Conservation (phyloP, 2,329 filamentous ascomycete genomes). For the Penicillium hesseltinei region DNA sequence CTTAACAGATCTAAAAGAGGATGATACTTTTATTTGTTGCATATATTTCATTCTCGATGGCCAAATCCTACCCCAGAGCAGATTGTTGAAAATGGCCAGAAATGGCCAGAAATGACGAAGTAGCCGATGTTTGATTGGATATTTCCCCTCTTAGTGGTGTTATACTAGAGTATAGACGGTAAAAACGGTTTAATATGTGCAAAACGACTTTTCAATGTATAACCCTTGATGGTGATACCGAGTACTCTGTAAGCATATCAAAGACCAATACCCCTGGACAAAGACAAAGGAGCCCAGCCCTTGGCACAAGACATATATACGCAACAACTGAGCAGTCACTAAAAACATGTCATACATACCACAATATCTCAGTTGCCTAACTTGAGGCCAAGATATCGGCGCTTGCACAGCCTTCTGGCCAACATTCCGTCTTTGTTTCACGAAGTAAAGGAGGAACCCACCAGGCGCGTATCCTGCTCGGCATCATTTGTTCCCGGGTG, state of each 20-base stretch:
- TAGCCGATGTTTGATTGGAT: neutral
- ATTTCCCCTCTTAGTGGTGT: neutral
- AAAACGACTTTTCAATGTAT: neutral
- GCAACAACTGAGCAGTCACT: neutral
- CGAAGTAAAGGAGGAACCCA: neutral
- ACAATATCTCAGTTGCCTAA: slow-evolving; percentile 1
- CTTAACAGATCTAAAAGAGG: neutral
- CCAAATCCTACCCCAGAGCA: neutral
- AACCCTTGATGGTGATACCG: neutral
- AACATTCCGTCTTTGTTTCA: neutral
- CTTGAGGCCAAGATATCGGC: neutral
- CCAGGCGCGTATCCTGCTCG: neutral
- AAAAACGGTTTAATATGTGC: neutral
- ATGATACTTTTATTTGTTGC: neutral
- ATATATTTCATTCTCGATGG: neutral
- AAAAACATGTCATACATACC: neutral
- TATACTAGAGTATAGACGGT: neutral
- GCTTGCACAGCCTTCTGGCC: neutral
- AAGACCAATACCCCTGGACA: neutral
- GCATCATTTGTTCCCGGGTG: neutral
- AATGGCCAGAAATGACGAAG: neutral
- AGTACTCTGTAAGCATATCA: neutral
- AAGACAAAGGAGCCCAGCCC: neutral
- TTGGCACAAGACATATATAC: slow-evolving; percentile 1
- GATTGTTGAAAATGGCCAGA: neutral